These are phyloP conservation scores for Penicillium fimorum DNA, from an alignment of 495 filamentous ascomycete species.

Conservation along the genomic window DNA sequence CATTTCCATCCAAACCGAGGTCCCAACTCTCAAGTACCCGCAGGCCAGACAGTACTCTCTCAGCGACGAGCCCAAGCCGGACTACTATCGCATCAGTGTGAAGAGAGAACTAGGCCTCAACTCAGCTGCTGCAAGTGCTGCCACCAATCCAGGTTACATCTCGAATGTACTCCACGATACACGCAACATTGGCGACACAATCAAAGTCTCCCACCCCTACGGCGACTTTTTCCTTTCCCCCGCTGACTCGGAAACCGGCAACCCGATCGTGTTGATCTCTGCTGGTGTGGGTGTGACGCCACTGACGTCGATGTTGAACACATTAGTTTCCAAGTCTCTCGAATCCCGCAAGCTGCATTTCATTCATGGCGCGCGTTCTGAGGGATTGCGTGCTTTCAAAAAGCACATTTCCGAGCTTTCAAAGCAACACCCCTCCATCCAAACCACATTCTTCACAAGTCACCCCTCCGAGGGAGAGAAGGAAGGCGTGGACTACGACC, in stretches of 20 bases:
- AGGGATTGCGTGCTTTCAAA: constrained; percentile 41
- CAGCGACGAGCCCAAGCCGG: constrained; percentile 54
- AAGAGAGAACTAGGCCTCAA: constrained; percentile 60
- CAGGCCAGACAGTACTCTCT: constrained; percentile 76
- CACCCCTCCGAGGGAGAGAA: constrained; percentile 43
- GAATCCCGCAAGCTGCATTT: constrained; percentile 53
- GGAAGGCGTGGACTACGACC: constrained; percentile 55
- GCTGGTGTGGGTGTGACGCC: constrained; percentile 70
- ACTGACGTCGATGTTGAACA: constrained; percentile 66
- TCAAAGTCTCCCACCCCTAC: constrained; percentile 64
- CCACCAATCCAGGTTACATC: constrained; percentile 58
- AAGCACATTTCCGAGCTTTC: constrained; percentile 48
- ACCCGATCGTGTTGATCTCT: constrained; percentile 64
- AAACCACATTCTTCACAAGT: constrained; percentile 39
- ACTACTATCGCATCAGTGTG: constrained; percentile 69
- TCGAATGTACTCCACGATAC: constrained; percentile 68
- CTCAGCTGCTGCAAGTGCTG: constrained; percentile 39
- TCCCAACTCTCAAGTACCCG: constrained; percentile 55
- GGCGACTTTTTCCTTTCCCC: constrained; percentile 67
- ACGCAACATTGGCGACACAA: constrained; percentile 54
- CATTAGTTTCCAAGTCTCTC: constrained; percentile 39
- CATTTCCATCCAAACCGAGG: constrained; percentile 57
- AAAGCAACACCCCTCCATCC: constrained; percentile 39
- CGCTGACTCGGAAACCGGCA: constrained; percentile 15
- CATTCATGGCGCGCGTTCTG: constrained; percentile 58